Evolutionary conservation across 805 yeast genomes (phyloP).

Genomic region (Wickerhamiella azymoides): DNA sequence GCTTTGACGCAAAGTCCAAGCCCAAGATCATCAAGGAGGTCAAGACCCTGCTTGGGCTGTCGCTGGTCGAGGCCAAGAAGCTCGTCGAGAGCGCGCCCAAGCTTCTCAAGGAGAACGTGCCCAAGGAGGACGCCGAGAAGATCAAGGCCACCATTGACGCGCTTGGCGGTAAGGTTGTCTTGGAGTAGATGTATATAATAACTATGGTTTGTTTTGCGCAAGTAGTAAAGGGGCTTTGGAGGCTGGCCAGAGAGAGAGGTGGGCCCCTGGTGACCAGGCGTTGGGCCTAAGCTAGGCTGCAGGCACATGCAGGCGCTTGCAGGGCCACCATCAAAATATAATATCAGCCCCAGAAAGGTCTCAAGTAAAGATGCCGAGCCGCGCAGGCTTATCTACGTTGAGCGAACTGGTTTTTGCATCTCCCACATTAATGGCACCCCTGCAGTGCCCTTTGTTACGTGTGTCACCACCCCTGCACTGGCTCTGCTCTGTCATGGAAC

Average conservation of each 20-base stretch:
- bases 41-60: constrained; percentile 76
- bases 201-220: too few relatives aligned
- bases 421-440: too few relatives aligned
- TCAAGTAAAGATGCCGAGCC: too few relatives aligned
- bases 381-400: too few relatives aligned
- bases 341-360: too few relatives aligned
- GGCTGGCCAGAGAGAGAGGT: too few relatives aligned
- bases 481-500: constrained; percentile 3
- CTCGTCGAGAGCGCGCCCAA: constrained; percentile 97
- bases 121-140: constrained; percentile 97
- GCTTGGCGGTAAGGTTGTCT: constrained; percentile 80
- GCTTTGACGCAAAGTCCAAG: constrained; percentile 87
- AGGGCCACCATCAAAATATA: too few relatives aligned
- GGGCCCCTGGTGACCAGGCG: too few relatives aligned
- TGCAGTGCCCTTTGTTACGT: background rate
- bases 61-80: constrained; percentile 93
- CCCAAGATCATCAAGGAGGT: constrained; percentile 98
- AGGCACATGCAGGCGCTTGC: too few relatives aligned
- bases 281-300: too few relatives aligned
- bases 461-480: background rate
- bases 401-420: too few relatives aligned
- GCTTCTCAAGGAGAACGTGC: constrained; percentile 83
- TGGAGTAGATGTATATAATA: constrained; percentile 46
- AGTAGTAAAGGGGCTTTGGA: too few relatives aligned
- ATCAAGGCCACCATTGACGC: constrained; percentile 85